Base-by-base conservation (phyloP, 176 grass and related monocot species). In the Otatea glauca region DNA sequence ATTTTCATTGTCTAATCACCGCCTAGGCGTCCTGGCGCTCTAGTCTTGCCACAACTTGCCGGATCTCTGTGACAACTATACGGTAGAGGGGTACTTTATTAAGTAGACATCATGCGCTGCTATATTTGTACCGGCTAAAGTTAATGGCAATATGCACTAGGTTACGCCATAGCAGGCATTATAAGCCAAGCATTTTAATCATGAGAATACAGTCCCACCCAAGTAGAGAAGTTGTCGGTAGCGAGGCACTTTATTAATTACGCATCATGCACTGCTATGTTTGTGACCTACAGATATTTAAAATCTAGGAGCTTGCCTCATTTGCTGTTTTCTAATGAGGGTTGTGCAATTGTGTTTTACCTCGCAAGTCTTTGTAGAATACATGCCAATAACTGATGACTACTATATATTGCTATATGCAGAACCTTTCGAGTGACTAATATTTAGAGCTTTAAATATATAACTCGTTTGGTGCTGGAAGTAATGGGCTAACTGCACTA, bases 401-500 rank as follows among this genome's bases (percentile, higher is more conserved):
- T 75, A 35, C 15, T 63, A 38, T 70, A 43, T 27, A 71, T 71
- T 6, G 39, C 39, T 72, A 16, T 16, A 27, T 65, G 43, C 32
- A 53, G 32, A 84, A 42, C 9, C 34, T 84, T 76, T 21, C 32
- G 23, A 25, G 48, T 62, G 43, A 62, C 3, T 86, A 41, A 45
- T 55, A 48, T 67, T 49, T 84, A 67, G 4, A 9, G 21, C 9
- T 76, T 71, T 68, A 44, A 38, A 9, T 70, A 25, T 70, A 48
- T 5, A 27, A 24, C 5, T 4, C 21, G 60, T 61, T 39, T 62
- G 6, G 20, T 71, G 7, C 18, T 17, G 24, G 29, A 64, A 82
- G 44, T 37, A 76, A 29, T 17, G 24, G 12, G 9, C 14, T 54
- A 7, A 11, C 23, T 83, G 20, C 29, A 75, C 34, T 50, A 25